These are phyloP conservation scores for Dendrostoma leiphaemia DNA, from an alignment of 2,329 filamentous ascomycete genomes.

Conservation along the genomic window DNA sequence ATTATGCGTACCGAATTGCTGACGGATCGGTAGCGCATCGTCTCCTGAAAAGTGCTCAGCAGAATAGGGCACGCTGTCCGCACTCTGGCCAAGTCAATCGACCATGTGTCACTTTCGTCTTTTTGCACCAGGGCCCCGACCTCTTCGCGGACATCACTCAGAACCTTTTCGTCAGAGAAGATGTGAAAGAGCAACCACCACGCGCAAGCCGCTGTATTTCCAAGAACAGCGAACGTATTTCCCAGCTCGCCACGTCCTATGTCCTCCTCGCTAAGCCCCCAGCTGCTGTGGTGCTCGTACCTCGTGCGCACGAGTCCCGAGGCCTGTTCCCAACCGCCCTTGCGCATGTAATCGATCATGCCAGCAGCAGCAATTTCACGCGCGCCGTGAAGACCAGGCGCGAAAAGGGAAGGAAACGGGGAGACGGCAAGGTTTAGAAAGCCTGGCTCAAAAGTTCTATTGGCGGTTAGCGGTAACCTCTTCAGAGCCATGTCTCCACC, in stretches of 20 bases:
- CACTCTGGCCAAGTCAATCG: constrained; percentile 23
- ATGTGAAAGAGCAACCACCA: constrained; percentile 26
- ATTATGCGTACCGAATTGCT: constrained; percentile 22
- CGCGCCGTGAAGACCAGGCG: no score
- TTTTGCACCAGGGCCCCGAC: no score
- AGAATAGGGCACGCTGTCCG: constrained; percentile 26
- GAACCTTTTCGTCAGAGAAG: constrained; percentile 21
- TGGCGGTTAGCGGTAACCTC: no score
- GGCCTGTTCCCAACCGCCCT: no score
- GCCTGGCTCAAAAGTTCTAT: no score
- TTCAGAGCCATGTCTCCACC: no score
- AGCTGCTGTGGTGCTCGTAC: no score
- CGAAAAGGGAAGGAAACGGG: no score
- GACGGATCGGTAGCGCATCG: constrained; percentile 24
- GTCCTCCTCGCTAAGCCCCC: constrained; percentile 23
- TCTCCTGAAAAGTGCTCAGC: constrained; percentile 28
- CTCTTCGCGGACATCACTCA: constrained; percentile 24
- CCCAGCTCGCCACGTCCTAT: constrained; percentile 26
- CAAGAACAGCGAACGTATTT: constrained; percentile 24
- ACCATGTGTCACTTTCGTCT: neutral
- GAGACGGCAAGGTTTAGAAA: no score
- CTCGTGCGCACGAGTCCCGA: no score
- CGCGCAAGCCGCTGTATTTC: constrained; percentile 23
- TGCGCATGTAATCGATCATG: no score
- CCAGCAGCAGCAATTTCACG: no score